Evolutionary conservation across 441 rosid genomes (phyloP).

Genomic region (Populus hybrid): DNA sequence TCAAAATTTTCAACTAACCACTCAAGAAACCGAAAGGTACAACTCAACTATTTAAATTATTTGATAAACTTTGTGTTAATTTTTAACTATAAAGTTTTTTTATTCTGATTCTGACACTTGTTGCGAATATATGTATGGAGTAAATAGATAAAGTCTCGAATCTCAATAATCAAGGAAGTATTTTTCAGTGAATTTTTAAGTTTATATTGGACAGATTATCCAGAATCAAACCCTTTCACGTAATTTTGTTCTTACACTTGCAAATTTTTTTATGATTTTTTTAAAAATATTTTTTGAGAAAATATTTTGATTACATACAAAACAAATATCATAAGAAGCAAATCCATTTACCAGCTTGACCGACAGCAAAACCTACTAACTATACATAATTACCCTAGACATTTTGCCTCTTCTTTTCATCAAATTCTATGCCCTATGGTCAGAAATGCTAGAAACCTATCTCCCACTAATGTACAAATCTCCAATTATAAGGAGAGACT

Average conservation of each 20-base stretch:
- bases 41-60: not conserved
- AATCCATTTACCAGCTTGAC: not conserved
- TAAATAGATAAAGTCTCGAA: no score
- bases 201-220: no score
- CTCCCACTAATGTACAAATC: not conserved
- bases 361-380: not conserved
- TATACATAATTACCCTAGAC: not conserved
- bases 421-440: not conserved
- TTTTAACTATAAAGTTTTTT: not conserved
- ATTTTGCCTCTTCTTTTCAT: not conserved
- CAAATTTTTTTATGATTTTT: no score
- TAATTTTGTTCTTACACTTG: no score
- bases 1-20: not conserved
- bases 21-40: not conserved
- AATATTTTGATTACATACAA: not conserved
- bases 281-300: no score
- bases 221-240: no score
- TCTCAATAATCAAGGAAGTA: no score
- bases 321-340: not conserved
- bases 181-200: no score
- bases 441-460: not conserved
- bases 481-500: conserved; percentile 4
- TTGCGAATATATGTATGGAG: no score
- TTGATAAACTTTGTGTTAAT: not conserved
- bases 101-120: no score